Percentiles rank a stretch among this genome's conserved stretches.
Conservation (phyloP, 2,329 filamentous ascomycete genomes). For the Colletotrichum sp. region DNA sequence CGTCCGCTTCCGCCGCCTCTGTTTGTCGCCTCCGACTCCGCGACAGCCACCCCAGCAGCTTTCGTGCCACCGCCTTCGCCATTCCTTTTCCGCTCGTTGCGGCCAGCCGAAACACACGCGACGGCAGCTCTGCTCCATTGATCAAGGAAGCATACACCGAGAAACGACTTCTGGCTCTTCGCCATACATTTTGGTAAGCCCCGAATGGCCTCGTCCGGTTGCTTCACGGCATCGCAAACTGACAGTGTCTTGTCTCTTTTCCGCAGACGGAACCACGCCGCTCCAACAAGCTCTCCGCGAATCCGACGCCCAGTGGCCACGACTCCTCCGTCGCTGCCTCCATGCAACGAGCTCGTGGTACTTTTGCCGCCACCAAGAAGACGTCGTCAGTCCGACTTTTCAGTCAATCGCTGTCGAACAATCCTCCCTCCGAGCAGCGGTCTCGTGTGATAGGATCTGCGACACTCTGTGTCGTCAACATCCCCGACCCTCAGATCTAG, state of each 20-base stretch:
- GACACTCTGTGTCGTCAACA: slow-evolving; percentile 1
- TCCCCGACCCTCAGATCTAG: not conserved
- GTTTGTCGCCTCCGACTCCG: not conserved
- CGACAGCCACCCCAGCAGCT: not conserved
- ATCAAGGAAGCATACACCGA: not conserved
- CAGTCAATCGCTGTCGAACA: not conserved
- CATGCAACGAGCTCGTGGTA: not conserved
- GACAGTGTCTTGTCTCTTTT: not conserved
- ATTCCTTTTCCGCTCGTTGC: not conserved
- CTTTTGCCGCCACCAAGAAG: not conserved
- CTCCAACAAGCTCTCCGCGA: not conserved
- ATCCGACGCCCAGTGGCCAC: not conserved
- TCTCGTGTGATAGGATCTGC: slow-evolving; percentile 8
- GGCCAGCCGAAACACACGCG: not conserved
- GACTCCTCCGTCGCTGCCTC: not conserved
- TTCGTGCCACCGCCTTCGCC: slow-evolving; percentile 1
- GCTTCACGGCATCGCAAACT: not conserved
- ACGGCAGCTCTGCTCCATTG: not conserved
- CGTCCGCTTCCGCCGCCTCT: not conserved
- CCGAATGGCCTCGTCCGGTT: not conserved
- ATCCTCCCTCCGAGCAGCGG: not conserved
- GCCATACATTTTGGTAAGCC: not conserved
- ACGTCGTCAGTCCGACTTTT: not conserved
- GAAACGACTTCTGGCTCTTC: not conserved
- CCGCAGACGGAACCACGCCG: not conserved